Conservation (phyloP, 2,329 filamentous ascomycete genomes). For the Fusarium sp. region DNA sequence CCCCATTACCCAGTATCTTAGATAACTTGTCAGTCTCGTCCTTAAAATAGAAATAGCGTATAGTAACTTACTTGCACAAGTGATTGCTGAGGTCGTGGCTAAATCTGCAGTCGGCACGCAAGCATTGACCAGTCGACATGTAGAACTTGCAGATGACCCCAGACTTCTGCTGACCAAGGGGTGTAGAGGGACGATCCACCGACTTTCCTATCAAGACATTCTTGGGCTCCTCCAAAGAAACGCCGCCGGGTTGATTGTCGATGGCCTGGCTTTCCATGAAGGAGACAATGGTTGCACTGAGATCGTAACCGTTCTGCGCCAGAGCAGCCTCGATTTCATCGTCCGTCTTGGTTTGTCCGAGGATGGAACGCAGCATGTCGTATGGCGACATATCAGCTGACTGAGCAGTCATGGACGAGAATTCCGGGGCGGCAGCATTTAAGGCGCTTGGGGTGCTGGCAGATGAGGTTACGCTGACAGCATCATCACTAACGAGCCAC, state of each 20-base stretch:
- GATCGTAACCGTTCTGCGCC: conserved; percentile 88
- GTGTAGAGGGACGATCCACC: conserved; percentile 83
- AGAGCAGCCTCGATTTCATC: conserved; percentile 95
- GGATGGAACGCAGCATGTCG: conserved; percentile 94
- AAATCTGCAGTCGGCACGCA: conserved; percentile 95
- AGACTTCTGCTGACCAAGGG: conserved; percentile 80
- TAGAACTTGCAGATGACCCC: conserved; percentile 98
- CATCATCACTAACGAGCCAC: conserved; percentile 93
- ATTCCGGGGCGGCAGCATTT: conserved; percentile 86
- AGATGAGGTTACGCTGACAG: conserved; percentile 82
- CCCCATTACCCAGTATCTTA: conserved; percentile 93
- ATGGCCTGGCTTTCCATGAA: conserved; percentile 78
- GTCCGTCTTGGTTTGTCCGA: conserved; percentile 88
- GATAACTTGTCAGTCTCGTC: conserved; percentile 8
- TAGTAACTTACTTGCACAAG: conserved; percentile 88
- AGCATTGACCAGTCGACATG: conserved; percentile 93
- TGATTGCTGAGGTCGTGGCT: conserved; percentile 96
- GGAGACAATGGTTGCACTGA: conserved; percentile 89
- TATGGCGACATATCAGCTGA: conserved; percentile 96
- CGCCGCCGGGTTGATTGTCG: conserved; percentile 45
- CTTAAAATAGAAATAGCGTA: background rate
- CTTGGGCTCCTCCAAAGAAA: conserved; percentile 65
- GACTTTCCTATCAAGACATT: conserved; percentile 89
- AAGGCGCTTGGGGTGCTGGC: conserved; percentile 75
- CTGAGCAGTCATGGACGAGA: conserved; percentile 67